Evolutionary conservation across 352 stramenopile genomes (phyloP), one percentile per base, ranked within the genome.

Genomic region (Labyrinthula sp.): DNA sequence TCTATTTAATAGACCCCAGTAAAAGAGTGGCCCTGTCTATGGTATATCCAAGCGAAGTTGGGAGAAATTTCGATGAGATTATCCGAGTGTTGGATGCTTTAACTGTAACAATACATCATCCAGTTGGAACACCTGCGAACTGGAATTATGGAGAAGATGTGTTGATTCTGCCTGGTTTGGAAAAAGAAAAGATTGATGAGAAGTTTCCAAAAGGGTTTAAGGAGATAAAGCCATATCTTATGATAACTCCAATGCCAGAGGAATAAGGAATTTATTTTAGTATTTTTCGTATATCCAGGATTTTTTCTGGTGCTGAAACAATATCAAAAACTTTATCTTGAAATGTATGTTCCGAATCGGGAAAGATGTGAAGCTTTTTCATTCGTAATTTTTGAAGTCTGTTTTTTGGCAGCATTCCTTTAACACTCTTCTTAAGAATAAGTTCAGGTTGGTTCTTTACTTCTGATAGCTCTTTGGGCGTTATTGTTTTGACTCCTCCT

Each of bases 361-460:
- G 50, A 34, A 63, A 71, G 2, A 85, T 69, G 9, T 59, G 46
- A 6, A 68, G 62, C 45, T 75, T 65, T 38, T 89, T 64, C 52
- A 71, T 68, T 45, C 94, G 89, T 27, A 78, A 67, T 34, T 81
- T 58, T 46, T 86, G 71, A 60, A 97, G 80, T 60, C 83, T 86
- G 66, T 95, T 96, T 48, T 90, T 79, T 54, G 85, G 77, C 34
- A 98, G 64, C 89, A 98, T 98, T 14, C 89, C 87, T 36, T 86
- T 76, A 30, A 98, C 81, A 2, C 87, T 85, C 54, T 89, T 87
- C 47, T 77, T 71, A 47, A 98, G 66, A 40, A 95, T 77, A 26
- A 91, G 76, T 57, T 89, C 80, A 17, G 86, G 82, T 21, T 43
- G 36, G 20, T 25, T 45, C 56, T 93, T 92, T 56, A 77, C 71